phyloP scores from a whole-genome alignment of 495 filamentous ascomycete genomes.

The Trichodelitschia bisporula region DNA sequence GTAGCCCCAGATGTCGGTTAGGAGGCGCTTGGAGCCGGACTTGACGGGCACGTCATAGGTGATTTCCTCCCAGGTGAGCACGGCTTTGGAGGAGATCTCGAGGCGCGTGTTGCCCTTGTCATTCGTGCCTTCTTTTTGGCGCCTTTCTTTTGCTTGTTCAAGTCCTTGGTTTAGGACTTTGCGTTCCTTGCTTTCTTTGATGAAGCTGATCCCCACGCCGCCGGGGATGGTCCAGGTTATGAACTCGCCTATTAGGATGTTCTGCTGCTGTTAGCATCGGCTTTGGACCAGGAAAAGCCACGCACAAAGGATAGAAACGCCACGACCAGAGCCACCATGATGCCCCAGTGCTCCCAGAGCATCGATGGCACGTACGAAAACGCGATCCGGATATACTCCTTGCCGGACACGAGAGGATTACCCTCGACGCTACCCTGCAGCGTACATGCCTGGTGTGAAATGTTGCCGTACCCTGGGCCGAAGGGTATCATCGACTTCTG shows the following conservation, averaged over 20 bases:
- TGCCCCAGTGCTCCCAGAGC: slow-evolving; percentile 57
- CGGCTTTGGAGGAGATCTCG: slow-evolving; percentile 36
- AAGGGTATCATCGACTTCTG: slow-evolving; percentile 37
- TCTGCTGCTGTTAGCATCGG: no score
- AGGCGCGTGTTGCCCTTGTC: slow-evolving; percentile 26
- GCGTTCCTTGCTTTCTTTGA: slow-evolving; percentile 44
- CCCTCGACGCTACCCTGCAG: slow-evolving; percentile 42
- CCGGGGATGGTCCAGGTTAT: slow-evolving; percentile 53
- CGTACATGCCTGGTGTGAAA: slow-evolving; percentile 51
- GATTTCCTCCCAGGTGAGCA: slow-evolving; percentile 27
- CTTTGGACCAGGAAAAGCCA: no score
- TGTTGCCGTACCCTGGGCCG: slow-evolving; percentile 36
- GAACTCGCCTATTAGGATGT: slow-evolving; percentile 51
- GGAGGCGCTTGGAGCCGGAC: slow-evolving; percentile 37
- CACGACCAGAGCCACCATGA: slow-evolving; percentile 39
- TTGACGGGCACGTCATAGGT: slow-evolving; percentile 44
- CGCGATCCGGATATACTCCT: slow-evolving; percentile 32
- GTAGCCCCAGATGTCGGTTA: slow-evolving; percentile 51
- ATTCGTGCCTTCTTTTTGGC: slow-evolving; percentile 21
- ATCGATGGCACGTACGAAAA: slow-evolving; percentile 36
- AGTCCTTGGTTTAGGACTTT: slow-evolving; percentile 43
- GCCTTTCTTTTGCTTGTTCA: slow-evolving; percentile 26
- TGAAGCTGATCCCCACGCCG: slow-evolving; percentile 50
- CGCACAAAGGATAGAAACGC: slow-evolving; percentile 40
- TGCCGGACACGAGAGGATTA: slow-evolving; percentile 28